Evolutionary conservation across 148 eudicot species (phyloP), one percentile per base, ranked within the genome.

Genomic region (Talinum fruticosum): DNA sequence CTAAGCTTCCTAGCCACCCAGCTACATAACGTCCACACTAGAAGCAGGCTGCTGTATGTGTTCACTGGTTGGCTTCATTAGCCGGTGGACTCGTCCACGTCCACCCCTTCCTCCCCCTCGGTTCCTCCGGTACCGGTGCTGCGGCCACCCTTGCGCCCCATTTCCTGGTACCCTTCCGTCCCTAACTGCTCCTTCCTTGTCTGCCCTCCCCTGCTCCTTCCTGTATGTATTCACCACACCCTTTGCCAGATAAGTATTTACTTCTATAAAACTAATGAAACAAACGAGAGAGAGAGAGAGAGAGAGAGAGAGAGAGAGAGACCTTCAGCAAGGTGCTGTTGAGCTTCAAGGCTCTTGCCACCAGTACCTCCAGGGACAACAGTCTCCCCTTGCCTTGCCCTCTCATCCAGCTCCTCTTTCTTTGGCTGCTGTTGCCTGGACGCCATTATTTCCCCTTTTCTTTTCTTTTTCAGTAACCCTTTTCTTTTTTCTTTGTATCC

Each of bases 331-430:
- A 84, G 86, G 26, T 84, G 83, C 28, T 80, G 70, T 80, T 84
- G 83, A n/a, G 86, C 83, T 77, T 73, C 83, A 38, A 84, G 78
- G 30, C 83, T 80, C 69, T 84, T 84, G 12, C 86, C 86, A 64
- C 86, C 83, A 4, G 80, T 84, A 62, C 86, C 86, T 1, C 86
- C 86, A 10, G 86, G 86, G 6, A 84, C 86, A 21, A 84, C 86
- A 0, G 86, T 80, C 68, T 84, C 86, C 18, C 86, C 86, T 61
- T 77, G 75, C 78, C 36, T 80, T 3, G 86, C 86, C 53, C 41
- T 80, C 18, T 77, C 80, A 28, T 84, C 83, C 32, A 84, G 36
- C 33, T 80, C 86, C 65, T 80, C 66, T 23, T 53, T 67, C 5
- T 73, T 74, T 38, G 16, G 21, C 35, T 76, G 53, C 10, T 72